Evolutionary conservation across 2,329 filamentous ascomycete genomes (phyloP).

Genomic region (Aspergillus chevalieri): DNA sequence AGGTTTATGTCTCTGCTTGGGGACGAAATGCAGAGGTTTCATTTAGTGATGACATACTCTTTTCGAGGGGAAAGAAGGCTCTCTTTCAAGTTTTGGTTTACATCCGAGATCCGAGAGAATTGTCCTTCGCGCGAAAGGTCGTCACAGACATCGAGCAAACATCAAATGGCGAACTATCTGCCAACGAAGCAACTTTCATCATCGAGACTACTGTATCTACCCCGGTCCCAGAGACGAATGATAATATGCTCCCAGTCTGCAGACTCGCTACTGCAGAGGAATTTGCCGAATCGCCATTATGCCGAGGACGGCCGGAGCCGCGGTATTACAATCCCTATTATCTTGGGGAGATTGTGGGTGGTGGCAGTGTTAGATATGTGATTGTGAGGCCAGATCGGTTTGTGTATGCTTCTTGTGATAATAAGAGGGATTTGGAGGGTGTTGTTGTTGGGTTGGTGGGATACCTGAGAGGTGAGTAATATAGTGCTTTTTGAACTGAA

Average conservation of each 20-base stretch:
- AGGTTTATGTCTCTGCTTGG: conserved; percentile 26
- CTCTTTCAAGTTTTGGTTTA: conserved; percentile 30
- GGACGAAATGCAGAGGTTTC: conserved; percentile 3
- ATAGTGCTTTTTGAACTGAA: too few species aligned
- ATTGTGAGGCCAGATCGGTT: conserved; percentile 30
- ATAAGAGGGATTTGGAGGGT: conserved; percentile 13
- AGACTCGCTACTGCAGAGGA: conserved; percentile 24
- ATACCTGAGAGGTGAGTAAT: background rate
- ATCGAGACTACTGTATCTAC: conserved; percentile 1
- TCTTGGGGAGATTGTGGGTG: conserved; percentile 15
- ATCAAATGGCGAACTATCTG: conserved; percentile 4
- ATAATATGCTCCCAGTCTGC: conserved; percentile 5
- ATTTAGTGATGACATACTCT: conserved; percentile 32
- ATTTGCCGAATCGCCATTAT: conserved; percentile 23
- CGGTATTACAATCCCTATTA: conserved; percentile 21
- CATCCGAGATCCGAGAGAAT: conserved; percentile 6
- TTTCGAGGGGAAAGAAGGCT: conserved; percentile 16
- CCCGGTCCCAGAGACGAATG: too few species aligned
- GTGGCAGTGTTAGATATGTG: conserved; percentile 16
- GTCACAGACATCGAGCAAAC: conserved; percentile 3
- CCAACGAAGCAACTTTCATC: conserved; percentile 5
- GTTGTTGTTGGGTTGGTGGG: background rate
- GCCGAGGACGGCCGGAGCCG: conserved; percentile 23
- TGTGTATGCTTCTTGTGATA: conserved; percentile 27
- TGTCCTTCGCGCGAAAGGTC: background rate